Evolutionary conservation across 805 yeast species (phyloP).

Genomic region (Nakazawaea pomicola): DNA sequence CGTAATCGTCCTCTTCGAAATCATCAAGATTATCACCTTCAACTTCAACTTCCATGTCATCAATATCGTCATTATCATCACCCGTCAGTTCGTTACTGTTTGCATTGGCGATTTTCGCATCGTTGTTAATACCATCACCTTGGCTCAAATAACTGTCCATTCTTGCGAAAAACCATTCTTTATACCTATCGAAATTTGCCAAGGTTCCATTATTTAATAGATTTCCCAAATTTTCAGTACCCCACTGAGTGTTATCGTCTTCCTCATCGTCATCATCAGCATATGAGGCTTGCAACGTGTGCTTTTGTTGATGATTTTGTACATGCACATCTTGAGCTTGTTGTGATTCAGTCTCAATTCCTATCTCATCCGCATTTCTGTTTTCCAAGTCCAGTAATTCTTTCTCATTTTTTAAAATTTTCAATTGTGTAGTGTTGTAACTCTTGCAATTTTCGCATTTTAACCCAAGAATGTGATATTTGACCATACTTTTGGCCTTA

Average conservation of each 20-base stretch:
- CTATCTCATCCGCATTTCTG: neutral
- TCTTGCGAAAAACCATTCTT: slow-evolving; percentile 11
- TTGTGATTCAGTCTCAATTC: too few relatives aligned
- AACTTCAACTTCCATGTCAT: neutral
- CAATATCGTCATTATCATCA: neutral
- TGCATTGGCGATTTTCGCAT: neutral
- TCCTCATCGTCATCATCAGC: slow-evolving; percentile 2
- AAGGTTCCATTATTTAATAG: slow-evolving; percentile 7
- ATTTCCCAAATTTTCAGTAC: neutral
- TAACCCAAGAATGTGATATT: slow-evolving; percentile 80
- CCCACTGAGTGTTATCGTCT: too few relatives aligned
- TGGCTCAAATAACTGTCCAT: slow-evolving; percentile 11
- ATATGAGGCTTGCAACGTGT: too few relatives aligned
- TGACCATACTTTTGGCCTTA: slow-evolving; percentile 68
- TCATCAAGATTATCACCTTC: neutral
- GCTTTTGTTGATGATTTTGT: too few relatives aligned
- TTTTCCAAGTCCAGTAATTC: slow-evolving; percentile 4
- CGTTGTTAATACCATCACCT: neutral
- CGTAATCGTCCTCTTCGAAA: slow-evolving; percentile 11
- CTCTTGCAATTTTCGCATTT: slow-evolving; percentile 84
- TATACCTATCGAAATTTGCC: slow-evolving; percentile 9
- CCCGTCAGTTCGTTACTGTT: neutral
- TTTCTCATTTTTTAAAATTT: slow-evolving; percentile 26
- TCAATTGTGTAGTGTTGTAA: slow-evolving; percentile 77
- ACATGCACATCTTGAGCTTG: too few relatives aligned